These are phyloP conservation scores for Lactarius sanguifluus DNA, from an alignment of 768 basidiomycete genomes.

Conservation along the genomic window DNA sequence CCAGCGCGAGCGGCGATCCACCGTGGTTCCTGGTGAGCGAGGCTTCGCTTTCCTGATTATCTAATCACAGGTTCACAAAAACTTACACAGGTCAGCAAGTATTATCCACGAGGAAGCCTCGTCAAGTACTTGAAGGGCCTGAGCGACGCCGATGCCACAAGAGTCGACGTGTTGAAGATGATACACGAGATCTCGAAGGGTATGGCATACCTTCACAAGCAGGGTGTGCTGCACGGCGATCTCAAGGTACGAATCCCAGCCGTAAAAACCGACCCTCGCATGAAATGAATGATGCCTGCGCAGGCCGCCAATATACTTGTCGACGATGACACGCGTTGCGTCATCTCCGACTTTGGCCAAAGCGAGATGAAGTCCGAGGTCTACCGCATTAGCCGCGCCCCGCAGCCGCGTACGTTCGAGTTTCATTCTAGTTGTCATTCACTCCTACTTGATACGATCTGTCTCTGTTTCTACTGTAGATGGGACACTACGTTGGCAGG, in stretches of 20 bases:
- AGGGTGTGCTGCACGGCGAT: constrained; percentile 75
- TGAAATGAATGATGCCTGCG: not conserved
- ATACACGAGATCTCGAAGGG: constrained; percentile 76
- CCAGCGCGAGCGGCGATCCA: constrained; percentile 62
- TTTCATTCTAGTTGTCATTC: constrained; percentile 5
- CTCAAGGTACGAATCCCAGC: constrained; percentile 55
- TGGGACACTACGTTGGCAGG: constrained; percentile 63
- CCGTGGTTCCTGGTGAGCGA: constrained; percentile 62
- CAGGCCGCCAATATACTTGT: constrained; percentile 77
- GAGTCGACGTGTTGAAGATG: constrained; percentile 54
- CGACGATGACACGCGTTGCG: constrained; percentile 60
- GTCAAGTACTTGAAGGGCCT: constrained; percentile 52
- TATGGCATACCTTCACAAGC: constrained; percentile 75
- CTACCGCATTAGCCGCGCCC: constrained; percentile 54
- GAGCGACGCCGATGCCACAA: constrained; percentile 32
- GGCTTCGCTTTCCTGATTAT: constrained; percentile 27
- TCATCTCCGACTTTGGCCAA: constrained; percentile 83
- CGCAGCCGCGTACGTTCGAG: constrained; percentile 34
- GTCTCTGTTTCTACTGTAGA: constrained; percentile 36
- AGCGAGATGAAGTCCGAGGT: constrained; percentile 76
- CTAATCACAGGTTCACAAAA: not conserved
- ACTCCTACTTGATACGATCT: not conserved
- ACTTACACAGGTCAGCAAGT: constrained; percentile 55
- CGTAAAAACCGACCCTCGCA: not conserved
- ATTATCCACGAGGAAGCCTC: constrained; percentile 63